Conservation (phyloP, 2,329 filamentous ascomycete species). For the Venturia oleaginea region DNA sequence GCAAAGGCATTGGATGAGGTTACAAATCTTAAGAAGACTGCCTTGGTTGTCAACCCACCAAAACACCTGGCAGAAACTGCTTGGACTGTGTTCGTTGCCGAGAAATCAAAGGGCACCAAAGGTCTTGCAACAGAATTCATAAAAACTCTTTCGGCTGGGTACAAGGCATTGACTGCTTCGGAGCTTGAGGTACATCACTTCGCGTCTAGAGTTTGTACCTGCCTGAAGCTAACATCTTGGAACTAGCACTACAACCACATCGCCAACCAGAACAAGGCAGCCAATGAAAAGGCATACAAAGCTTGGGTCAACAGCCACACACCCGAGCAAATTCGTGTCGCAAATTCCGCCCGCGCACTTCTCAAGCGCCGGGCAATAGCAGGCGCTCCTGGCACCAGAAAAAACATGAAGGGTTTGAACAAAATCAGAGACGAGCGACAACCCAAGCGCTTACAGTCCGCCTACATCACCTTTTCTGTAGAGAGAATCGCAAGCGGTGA, state of each 20-base stretch:
- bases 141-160: conserved; percentile 17
- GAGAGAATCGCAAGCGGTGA: conserved; percentile 42
- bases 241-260: conserved; percentile 45
- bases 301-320: conserved; percentile 48
- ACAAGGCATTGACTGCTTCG: conserved; percentile 24
- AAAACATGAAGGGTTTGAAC: conserved; percentile 14
- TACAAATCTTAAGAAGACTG: conserved; percentile 27
- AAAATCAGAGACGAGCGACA: conserved; percentile 45
- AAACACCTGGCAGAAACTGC: conserved; percentile 15
- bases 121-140: background rate
- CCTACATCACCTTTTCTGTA: conserved; percentile 36
- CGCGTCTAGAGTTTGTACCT: conserved; percentile 10
- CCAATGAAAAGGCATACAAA: conserved; percentile 37
- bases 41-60: conserved; percentile 27
- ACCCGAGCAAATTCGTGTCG: conserved; percentile 47
- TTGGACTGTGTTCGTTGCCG: conserved; percentile 23
- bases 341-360: conserved; percentile 47
- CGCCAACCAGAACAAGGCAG: conserved; percentile 37
- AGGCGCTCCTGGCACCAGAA: conserved; percentile 14
- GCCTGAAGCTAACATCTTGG: conserved; percentile 2
- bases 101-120: conserved; percentile 16
- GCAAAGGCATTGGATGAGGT: conserved; percentile 20
- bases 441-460: conserved; percentile 33
- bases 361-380: conserved; percentile 23
- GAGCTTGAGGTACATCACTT: conserved; percentile 26